Evolutionary conservation across 208 protist genomes (phyloP).

Genomic region (Angomonas ambiguus): DNA sequence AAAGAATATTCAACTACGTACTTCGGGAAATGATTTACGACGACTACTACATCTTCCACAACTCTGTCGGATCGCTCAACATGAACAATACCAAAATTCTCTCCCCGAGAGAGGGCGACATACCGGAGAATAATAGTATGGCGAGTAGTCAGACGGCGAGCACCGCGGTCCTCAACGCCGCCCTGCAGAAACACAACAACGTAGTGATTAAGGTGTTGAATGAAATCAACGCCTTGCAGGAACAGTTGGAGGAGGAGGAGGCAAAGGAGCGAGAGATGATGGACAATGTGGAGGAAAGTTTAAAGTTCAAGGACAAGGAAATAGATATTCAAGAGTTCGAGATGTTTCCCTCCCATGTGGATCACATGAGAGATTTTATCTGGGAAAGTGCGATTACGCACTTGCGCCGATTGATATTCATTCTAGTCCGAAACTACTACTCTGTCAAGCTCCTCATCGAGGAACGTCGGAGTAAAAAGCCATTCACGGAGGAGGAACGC

Average conservation of each 20-base stretch:
- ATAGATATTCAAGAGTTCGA: background rate
- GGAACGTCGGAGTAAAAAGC: background rate
- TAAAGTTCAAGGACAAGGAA: background rate
- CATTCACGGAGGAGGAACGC: background rate
- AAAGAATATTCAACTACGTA: constrained; percentile 37
- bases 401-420: background rate
- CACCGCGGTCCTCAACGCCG: background rate
- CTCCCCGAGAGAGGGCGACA: background rate
- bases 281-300: background rate
- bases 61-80: background rate
- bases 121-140: background rate
- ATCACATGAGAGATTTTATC: constrained; percentile 8
- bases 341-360: background rate
- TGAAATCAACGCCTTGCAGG: background rate
- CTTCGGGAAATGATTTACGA: constrained; percentile 28
- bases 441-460: background rate
- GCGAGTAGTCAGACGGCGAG: background rate
- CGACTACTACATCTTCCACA: background rate
- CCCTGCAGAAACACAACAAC: background rate
- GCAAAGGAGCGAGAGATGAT: background rate
- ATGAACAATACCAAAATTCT: background rate
- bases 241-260: background rate
- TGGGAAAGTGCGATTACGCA: background rate
- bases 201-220: background rate
- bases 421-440: background rate